Evolutionary conservation across 75 land plant species (phyloP).

Genomic region (Pinus tabuliformis): DNA sequence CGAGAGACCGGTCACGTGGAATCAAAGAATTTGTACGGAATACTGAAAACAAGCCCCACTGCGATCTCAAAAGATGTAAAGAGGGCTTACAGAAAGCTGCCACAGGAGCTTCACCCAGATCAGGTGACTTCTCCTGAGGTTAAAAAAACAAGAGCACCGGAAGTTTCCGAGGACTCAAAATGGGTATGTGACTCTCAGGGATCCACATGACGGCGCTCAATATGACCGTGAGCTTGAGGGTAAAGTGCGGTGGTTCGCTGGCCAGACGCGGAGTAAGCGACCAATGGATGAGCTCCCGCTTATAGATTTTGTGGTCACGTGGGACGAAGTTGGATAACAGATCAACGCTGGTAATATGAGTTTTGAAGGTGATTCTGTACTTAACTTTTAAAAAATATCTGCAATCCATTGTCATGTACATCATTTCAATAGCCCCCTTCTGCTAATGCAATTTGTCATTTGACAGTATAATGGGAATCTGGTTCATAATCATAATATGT

Average conservation of each 20-base stretch:
- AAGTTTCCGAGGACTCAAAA: neutral
- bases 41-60: neutral
- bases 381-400: too few species aligned
- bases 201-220: neutral
- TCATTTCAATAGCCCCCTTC: too few species aligned
- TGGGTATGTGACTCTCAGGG: neutral
- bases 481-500: too few species aligned
- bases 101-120: neutral
- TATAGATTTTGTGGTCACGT: neutral
- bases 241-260: neutral
- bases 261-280: neutral
- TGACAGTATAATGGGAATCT: too few species aligned
- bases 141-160: neutral
- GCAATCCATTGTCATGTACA: too few species aligned
- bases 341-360: neutral
- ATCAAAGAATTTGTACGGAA: neutral
- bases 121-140: neutral
- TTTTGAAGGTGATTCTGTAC: too few species aligned
- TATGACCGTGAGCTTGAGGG: neutral
- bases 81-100: neutral
- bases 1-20: too few species aligned
- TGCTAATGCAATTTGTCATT: too few species aligned
- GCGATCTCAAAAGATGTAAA: neutral
- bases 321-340: neutral
- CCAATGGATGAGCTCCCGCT: neutral